These are phyloP conservation scores for Lolium rigidum DNA, from an alignment of 176 grass and related monocot species.

Conservation along the genomic window DNA sequence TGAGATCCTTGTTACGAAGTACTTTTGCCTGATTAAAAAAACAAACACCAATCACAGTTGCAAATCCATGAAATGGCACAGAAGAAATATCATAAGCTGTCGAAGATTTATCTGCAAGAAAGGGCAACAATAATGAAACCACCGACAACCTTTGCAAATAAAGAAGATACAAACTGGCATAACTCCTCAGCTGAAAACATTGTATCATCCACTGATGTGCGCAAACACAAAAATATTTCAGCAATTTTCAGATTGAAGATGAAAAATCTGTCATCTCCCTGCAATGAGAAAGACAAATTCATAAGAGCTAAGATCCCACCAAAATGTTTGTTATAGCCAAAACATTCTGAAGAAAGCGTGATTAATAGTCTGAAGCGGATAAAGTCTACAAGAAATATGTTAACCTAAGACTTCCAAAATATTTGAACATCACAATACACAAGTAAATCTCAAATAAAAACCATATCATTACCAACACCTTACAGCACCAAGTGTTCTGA, in stretches of 20 bases:
- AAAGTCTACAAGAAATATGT: not conserved
- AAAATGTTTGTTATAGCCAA: conserved; percentile 1
- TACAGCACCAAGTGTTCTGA: not conserved
- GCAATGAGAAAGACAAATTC: conserved; percentile 43
- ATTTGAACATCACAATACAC: not conserved
- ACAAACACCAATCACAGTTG: conserved; percentile 8
- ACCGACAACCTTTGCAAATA: conserved; percentile 53
- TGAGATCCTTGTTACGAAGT: conserved; percentile 57
- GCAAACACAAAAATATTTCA: conserved; percentile 69
- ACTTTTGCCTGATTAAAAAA: conserved; percentile 41
- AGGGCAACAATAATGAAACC: not conserved
- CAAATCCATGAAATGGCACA: conserved; percentile 1
- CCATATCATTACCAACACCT: not conserved
- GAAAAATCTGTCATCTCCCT: conserved; percentile 76
- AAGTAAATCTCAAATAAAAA: conserved; percentile 23
- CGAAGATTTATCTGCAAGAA: not conserved
- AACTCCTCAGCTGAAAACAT: conserved; percentile 58
- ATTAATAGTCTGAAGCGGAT: not conserved
- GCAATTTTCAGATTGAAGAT: conserved; percentile 71
- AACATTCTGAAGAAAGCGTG: conserved; percentile 25
- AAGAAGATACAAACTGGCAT: conserved; percentile 64
- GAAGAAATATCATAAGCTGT: not conserved
- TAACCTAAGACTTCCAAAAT: not conserved
- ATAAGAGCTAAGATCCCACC: not conserved
- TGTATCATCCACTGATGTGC: conserved; percentile 52